Base-by-base conservation (phyloP, 257 asterid genomes). In the Solanum etuberosum region DNA sequence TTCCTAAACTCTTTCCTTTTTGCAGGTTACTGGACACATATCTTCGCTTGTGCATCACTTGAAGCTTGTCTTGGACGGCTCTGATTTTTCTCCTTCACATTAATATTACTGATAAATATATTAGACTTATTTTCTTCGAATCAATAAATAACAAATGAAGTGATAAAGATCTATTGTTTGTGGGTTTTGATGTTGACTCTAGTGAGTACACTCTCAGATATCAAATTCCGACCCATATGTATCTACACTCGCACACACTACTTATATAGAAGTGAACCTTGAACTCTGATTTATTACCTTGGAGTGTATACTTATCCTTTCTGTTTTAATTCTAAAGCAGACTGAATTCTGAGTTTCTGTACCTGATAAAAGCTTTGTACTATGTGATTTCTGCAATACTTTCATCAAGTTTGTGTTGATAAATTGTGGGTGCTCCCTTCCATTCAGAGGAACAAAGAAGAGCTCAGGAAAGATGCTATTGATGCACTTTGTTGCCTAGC, bases 41-140 rank as follows among this genome's bases (percentile, higher is more conserved):
- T 97, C 99, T 81, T 92, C 98, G 71, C 98, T 95, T 27, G 99
- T 97, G 90, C 99, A 97, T 92, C 99, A 95, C 89, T 87, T 95
- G 97, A 97, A 92, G 95, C 97, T 95, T 84, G 98, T 97, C 89
- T 84, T 95, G 98, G 99, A 95, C 84, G 98, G 99, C 99, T 97
- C 84, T 85, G 96, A 82, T 89, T 84, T 88, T 87, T 23, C 46
- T 86, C 83, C 85, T 63, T 88, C 83, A 46, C 83, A 88, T 71
- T 85, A 86, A 84, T 83, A 68, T 59, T 82, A 48, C 59, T 23
- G 76, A 48, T 78, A 63, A 38, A 38, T 38, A 84, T 71, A 86
- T 85, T 38, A 15, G 88, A 74, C 85, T 85, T 70, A 61, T 85
- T 76, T 42, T 40, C 83, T 13, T 34, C 1, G 4, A n/a, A 7